phyloP scores from a whole-genome alignment of 2,329 filamentous ascomycete species.

The Pseudocercospora pini-densiflorae region DNA sequence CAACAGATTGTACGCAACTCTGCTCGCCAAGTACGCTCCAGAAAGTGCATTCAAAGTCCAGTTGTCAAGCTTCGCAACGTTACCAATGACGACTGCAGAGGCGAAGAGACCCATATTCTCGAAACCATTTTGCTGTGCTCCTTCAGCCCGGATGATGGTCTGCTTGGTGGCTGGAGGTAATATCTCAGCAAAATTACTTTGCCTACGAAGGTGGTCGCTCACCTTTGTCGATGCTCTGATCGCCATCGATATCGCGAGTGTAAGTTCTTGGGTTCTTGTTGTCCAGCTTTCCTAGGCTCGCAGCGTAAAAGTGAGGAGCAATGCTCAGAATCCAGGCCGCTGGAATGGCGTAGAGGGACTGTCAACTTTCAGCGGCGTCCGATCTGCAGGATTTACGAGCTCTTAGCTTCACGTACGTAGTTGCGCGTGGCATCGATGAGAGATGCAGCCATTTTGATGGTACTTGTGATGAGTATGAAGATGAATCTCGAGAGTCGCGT shows the following conservation, averaged over 20 bases:
- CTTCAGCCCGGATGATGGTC: slow-evolving; percentile 44
- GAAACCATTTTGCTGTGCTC: slow-evolving; percentile 45
- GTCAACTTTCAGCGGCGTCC: background rate
- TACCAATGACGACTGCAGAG: slow-evolving; percentile 45
- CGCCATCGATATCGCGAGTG: slow-evolving; percentile 13
- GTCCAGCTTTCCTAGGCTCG: slow-evolving; percentile 20
- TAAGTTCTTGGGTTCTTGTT: slow-evolving; percentile 23
- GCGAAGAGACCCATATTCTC: slow-evolving; percentile 49
- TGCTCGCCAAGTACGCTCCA: slow-evolving; percentile 34
- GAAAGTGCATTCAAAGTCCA: slow-evolving; percentile 35
- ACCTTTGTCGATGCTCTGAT: slow-evolving; percentile 29
- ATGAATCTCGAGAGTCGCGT: background rate
- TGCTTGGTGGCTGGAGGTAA: slow-evolving; percentile 37
- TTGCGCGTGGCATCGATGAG: slow-evolving; percentile 19
- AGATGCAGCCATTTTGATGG: slow-evolving; percentile 17
- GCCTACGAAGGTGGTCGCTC: background rate
- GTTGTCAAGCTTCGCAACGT: slow-evolving; percentile 41
- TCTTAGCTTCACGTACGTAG: slow-evolving; percentile 8
- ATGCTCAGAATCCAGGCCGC: slow-evolving; percentile 30
- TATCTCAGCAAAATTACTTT: background rate
- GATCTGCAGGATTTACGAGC: too few species aligned
- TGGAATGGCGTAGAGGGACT: slow-evolving; percentile 37
- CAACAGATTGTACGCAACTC: slow-evolving; percentile 37
- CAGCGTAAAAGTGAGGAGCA: background rate
- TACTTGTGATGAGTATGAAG: background rate